A percentile compares a stretch with the other conserved stretches of the same genome.
Conservation (phyloP, 331 rosid genomes). For the Telfairia occidentalis region DNA sequence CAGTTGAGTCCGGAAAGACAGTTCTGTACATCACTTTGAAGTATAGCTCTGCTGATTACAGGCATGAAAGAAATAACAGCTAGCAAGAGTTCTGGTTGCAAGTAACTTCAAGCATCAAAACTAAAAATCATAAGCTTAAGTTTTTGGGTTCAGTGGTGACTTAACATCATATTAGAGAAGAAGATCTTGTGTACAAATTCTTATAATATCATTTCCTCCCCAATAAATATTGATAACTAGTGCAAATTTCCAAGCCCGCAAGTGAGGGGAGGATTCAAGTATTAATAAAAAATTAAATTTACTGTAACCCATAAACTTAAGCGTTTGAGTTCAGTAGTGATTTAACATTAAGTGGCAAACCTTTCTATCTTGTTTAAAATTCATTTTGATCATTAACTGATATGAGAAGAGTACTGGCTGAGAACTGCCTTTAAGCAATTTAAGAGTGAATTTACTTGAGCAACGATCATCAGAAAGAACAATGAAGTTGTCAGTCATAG, state of each 20-base stretch:
- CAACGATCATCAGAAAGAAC: not conserved
- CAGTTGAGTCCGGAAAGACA: not conserved
- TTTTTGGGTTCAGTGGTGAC: no score
- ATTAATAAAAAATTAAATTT: no score
- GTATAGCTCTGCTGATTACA: not conserved
- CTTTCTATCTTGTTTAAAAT: not conserved
- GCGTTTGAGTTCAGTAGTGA: no score
- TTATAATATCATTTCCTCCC: no score
- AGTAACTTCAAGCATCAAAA: not conserved
- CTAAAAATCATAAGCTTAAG: not conserved
- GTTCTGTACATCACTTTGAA: not conserved
- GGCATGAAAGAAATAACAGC: not conserved
- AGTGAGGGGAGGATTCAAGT: no score
- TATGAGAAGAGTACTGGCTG: not conserved
- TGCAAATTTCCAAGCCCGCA: no score
- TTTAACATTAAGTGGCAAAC: not conserved
- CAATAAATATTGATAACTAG: no score
- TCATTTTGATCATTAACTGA: not conserved
- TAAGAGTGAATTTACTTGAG: not conserved
- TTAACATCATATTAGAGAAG: no score
- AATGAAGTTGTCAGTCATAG: not conserved
- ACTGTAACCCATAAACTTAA: no score
- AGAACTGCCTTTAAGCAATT: not conserved
- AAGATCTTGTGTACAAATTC: no score
- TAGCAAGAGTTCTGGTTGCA: not conserved